Conservation (phyloP, 352 stramenopile genomes). For the Blastocystis sp. region DNA sequence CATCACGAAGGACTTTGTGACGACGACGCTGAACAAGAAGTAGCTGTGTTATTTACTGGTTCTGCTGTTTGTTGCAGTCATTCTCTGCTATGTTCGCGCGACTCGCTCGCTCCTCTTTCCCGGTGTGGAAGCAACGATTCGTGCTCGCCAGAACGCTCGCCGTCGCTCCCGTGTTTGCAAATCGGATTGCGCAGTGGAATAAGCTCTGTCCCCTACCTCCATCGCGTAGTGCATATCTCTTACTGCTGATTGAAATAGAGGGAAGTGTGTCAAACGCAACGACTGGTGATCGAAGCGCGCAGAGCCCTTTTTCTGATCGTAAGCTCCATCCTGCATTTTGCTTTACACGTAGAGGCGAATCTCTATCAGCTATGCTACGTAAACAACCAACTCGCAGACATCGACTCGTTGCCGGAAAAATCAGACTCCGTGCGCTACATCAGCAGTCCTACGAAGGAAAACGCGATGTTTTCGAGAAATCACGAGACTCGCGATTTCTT, state of each 20-base stretch:
- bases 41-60: slow-evolving; percentile 36
- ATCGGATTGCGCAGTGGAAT: slow-evolving; percentile 36
- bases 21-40: slow-evolving; percentile 14
- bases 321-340: too few species aligned
- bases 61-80: slow-evolving; percentile 39
- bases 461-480: slow-evolving; percentile 54
- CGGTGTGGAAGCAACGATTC: not conserved
- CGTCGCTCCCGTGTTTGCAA: slow-evolving; percentile 32
- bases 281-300: too few species aligned
- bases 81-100: slow-evolving; percentile 37
- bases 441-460: slow-evolving; percentile 5
- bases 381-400: slow-evolving; percentile 1
- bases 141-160: not conserved
- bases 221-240: not conserved
- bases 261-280: too few species aligned
- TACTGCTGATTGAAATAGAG: too few species aligned
- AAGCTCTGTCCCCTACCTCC: not conserved
- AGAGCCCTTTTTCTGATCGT: too few species aligned
- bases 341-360: too few species aligned
- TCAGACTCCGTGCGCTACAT: not conserved
- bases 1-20: slow-evolving; percentile 19
- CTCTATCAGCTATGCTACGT: slow-evolving; percentile 36
- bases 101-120: not conserved
- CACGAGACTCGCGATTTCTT: slow-evolving; percentile 35
- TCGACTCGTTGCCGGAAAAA: not conserved